Percentiles rank a stretch among this genome's conserved stretches.
Conservation (phyloP, 2,329 filamentous ascomycete genomes). For the Catunica adiposa region DNA sequence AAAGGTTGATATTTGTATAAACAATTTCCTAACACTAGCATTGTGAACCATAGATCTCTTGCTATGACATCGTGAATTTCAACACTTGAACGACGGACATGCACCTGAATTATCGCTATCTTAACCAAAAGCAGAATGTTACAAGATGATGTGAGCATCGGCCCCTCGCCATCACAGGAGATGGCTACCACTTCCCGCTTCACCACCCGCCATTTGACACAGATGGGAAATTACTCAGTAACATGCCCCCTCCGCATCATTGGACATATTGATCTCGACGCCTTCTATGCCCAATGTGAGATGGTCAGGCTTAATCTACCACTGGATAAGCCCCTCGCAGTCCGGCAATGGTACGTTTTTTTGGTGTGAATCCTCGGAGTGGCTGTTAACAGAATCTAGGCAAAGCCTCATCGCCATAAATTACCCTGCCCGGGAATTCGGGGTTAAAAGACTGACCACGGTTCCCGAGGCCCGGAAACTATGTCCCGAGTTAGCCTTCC, state of each 20-base stretch:
- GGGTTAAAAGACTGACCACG: constrained; percentile 64
- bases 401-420: constrained; percentile 92
- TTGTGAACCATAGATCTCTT: neutral
- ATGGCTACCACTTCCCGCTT: constrained; percentile 43
- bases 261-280: constrained; percentile 87
- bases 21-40: neutral
- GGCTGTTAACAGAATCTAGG: constrained; percentile 28
- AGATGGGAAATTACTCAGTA: constrained; percentile 53
- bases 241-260: constrained; percentile 71
- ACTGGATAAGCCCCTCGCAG: constrained; percentile 67
- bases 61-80: neutral
- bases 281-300: constrained; percentile 95
- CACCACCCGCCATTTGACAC: constrained; percentile 66
- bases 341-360: constrained; percentile 66
- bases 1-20: too few relatives aligned
- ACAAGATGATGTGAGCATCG: neutral
- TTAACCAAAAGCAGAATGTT: neutral
- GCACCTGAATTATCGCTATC: neutral
- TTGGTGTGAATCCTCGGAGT: neutral
- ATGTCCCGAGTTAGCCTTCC: constrained; percentile 68
- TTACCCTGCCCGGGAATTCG: constrained; percentile 71
- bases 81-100: constrained; percentile 1
- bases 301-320: constrained; percentile 66
- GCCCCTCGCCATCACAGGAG: neutral
- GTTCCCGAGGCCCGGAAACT: constrained; percentile 68